Evolutionary conservation across 768 basidiomycete species (phyloP).

Genomic region (Suillus subaureus): DNA sequence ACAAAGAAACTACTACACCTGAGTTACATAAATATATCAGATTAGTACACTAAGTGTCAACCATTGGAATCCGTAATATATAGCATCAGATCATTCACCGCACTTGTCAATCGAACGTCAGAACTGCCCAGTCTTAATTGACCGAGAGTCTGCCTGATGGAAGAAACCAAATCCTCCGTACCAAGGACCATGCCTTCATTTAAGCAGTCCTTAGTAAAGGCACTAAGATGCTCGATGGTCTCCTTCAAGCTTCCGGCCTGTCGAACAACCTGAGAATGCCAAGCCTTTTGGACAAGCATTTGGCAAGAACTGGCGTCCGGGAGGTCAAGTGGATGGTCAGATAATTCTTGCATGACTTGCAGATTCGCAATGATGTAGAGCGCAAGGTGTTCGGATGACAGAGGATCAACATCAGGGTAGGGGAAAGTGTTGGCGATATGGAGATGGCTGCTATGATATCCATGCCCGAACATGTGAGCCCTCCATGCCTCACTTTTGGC

Average conservation of each 20-base stretch:
- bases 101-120: not conserved
- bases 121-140: not conserved
- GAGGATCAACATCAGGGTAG: not conserved
- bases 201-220: not conserved
- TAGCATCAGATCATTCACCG: not conserved
- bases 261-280: not conserved
- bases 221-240: not conserved
- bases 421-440: slow-evolving; percentile 10
- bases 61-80: not conserved
- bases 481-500: slow-evolving; percentile 1
- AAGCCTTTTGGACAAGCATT: not conserved
- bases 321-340: not conserved
- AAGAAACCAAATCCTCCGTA: not conserved
- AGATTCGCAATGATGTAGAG: slow-evolving; percentile 8
- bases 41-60: not conserved
- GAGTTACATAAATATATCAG: not conserved
- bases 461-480: slow-evolving; percentile 4
- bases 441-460: not conserved
- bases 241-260: not conserved
- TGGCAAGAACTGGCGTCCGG: not conserved
- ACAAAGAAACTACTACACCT: not conserved
- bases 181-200: not conserved
- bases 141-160: not conserved
- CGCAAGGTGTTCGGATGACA: slow-evolving; percentile 6
- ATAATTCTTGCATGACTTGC: not conserved